These are phyloP conservation scores for Arachis stenosperma DNA, from an alignment of 306 rosid genomes.

Conservation along the genomic window DNA sequence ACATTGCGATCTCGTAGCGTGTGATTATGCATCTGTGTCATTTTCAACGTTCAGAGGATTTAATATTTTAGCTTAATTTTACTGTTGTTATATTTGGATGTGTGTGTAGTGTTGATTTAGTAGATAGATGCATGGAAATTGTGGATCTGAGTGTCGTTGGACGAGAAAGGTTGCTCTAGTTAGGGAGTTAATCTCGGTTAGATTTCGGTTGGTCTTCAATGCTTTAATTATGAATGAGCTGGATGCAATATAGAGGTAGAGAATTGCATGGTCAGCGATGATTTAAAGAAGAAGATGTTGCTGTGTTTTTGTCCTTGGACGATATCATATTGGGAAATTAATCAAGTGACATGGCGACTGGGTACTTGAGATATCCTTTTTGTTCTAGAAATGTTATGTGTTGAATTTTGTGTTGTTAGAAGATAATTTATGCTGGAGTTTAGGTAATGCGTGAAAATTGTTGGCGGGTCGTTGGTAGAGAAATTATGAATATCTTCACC, in stretches of 20 bases:
- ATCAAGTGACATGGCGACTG: background rate
- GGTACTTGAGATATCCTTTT: slow-evolving; percentile 7
- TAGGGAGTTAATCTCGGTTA: background rate
- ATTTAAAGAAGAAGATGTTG: background rate
- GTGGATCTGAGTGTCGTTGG: slow-evolving; percentile 29
- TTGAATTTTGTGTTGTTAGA: slow-evolving; percentile 5
- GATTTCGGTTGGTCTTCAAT: background rate
- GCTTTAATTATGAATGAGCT: background rate
- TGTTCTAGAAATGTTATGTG: background rate
- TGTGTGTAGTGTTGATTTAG: slow-evolving; percentile 19
- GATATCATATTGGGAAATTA: slow-evolving; percentile 1
- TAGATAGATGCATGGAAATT: slow-evolving; percentile 2
- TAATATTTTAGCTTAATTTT: slow-evolving; percentile 5
- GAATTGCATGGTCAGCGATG: slow-evolving; percentile 10
- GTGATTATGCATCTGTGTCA: slow-evolving; percentile 6
- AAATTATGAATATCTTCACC: background rate
- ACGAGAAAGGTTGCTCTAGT: slow-evolving; percentile 6
- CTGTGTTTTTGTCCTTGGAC: background rate
- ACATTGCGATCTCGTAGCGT: slow-evolving; percentile 5
- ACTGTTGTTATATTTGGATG: slow-evolving; percentile 14
- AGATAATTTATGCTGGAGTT: background rate
- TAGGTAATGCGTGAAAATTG: slow-evolving; percentile 3
- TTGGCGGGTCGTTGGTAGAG: no score
- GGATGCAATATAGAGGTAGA: background rate
- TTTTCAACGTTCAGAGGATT: slow-evolving; percentile 25